phyloP scores from a whole-genome alignment of 2,329 filamentous ascomycete species.

The Talaromyces funiculosus region DNA sequence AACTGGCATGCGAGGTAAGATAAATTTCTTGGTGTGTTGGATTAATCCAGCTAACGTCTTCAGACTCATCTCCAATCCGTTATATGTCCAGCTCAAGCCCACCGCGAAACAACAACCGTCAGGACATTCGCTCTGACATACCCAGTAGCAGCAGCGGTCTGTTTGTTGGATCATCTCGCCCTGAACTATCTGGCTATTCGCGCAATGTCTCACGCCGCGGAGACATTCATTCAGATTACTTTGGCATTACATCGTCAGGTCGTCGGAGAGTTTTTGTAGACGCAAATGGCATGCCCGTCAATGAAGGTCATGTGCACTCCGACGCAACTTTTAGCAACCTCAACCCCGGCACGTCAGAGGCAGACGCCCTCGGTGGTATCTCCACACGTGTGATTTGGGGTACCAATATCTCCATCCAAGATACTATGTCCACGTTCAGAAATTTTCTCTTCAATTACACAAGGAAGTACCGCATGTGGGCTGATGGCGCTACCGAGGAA shows the following conservation, averaged over 20 bases:
- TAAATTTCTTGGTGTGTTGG: neutral
- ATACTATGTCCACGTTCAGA: constrained; percentile 81
- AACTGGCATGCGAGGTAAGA: constrained; percentile 36
- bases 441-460: constrained; percentile 91
- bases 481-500: constrained; percentile 73
- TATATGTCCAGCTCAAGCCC: constrained; percentile 90
- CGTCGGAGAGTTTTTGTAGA: constrained; percentile 59
- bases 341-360: constrained; percentile 84
- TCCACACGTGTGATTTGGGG: constrained; percentile 89
- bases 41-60: neutral
- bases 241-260: constrained; percentile 48
- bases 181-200: constrained; percentile 40
- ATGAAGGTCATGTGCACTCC: constrained; percentile 45
- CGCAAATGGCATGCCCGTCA: constrained; percentile 56
- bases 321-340: constrained; percentile 63
- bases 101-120: constrained; percentile 51
- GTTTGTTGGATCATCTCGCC: constrained; percentile 64
- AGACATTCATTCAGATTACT: constrained; percentile 78
- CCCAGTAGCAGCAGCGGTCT: constrained; percentile 80
- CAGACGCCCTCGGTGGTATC: constrained; percentile 75
- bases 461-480: constrained; percentile 88
- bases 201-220: constrained; percentile 63
- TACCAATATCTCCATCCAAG: constrained; percentile 89
- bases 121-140: constrained; percentile 62
- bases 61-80: constrained; percentile 87